Base-by-base conservation (phyloP, 257 asterid species). In the Nicotiana undulata region DNA sequence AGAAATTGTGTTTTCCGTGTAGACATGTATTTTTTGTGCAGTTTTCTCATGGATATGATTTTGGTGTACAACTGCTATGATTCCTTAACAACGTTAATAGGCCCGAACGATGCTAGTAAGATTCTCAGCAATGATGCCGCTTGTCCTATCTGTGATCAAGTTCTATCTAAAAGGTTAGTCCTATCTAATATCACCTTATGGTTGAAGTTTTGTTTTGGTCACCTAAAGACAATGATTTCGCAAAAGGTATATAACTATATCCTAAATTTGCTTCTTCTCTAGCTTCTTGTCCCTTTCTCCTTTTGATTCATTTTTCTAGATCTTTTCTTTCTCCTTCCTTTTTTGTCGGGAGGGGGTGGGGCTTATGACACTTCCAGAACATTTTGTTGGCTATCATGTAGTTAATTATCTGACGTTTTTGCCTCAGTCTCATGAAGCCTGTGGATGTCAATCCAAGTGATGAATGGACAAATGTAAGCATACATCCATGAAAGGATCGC, bases 91-190 rank as follows among this genome's bases (percentile, higher is more conserved):
- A 86, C 51, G 28, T 79, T 26, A 52, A 84, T 83, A 95, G 99
- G 99, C 87, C 85, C 88, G n/a, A 97, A 90, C 79, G 99, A 95
- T 88, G 98, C 99, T 74, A 83, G 88, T 82, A 95, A 93, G 86
- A 92, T 95, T 83, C 94, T 95, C 84, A 87, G 91, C 76, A 91
- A 77, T 85, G 97, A 95, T 84, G 98, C 94, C 75, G 92, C 98
- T 82, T 95, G 99, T 85, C 99, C 98, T 64, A 89, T 95, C 55
- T 95, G 98, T 84, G 98, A 95, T 89, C 99, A 93, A 90, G 98
- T 95, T 84, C 98, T 95, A 75, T 95, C 99, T 44, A 93, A 90
- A 89, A 95, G 99, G 99, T 93, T 85, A 44, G 86, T 76, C 40
- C 9, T 52, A 28, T 68, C n/a, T 22, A 0, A 18, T 24, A 24